These are phyloP conservation scores for Coelastrella sp. DNA, from an alignment of 139 green algal genomes.

Conservation along the genomic window DNA sequence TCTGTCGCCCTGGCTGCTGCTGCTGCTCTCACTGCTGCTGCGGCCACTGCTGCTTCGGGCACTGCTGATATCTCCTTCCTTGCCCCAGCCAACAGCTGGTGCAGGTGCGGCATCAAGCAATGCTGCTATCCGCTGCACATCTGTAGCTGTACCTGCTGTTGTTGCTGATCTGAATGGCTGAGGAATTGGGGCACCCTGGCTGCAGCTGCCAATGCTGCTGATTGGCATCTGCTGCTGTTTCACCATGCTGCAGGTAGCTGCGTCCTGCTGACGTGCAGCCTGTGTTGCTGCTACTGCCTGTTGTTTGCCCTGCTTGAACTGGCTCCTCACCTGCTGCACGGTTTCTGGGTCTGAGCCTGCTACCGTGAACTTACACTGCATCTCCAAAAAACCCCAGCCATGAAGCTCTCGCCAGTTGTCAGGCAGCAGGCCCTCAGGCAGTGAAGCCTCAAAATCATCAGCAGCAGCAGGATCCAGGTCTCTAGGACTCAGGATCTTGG, in stretches of 20 bases:
- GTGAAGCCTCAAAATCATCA: background rate
- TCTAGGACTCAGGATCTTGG: background rate
- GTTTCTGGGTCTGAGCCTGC: background rate
- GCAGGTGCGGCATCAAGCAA: no score
- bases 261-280: background rate
- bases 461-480: background rate
- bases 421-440: slow-evolving; percentile 27
- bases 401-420: background rate
- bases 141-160: no score
- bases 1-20: background rate
- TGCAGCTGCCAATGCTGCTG: background rate
- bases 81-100: no score
- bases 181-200: background rate
- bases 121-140: no score
- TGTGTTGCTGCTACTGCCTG: slow-evolving; percentile 19
- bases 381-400: background rate
- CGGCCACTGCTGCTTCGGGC: background rate
- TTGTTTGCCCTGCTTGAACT: background rate
- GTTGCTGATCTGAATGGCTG: no score
- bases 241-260: background rate
- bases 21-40: background rate
- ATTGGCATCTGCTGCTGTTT: background rate
- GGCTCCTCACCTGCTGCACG: background rate
- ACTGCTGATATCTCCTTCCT: no score
- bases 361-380: background rate